Evolutionary conservation across 2,329 filamentous ascomycete genomes (phyloP), one percentile per base, ranked within the genome.

Genomic region (Scedosporium dehoogii): DNA sequence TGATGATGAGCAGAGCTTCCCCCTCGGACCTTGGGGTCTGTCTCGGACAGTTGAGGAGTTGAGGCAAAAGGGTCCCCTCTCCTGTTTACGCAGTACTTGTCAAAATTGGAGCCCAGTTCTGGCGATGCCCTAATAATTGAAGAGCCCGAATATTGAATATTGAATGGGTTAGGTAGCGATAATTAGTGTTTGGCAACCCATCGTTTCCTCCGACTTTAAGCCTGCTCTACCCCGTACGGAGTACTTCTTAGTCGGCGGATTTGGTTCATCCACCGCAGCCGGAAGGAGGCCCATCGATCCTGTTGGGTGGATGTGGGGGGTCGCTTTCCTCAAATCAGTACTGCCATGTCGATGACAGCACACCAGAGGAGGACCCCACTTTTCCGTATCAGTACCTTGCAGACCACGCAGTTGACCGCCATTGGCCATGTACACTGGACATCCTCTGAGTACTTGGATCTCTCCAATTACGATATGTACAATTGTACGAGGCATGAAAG

Each of bases 341-440:
- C 56, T 41, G 16, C 59, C 59, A 44, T 60, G 6, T 51, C 23
- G 38, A 60, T 60, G 59, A 60, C 59, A 60, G 59, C 59, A 60
- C 59, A 60, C 41, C 55, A 16, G 3, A 12, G 29, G 6, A 14
- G 6, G 38, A 44, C 58, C 58, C 58, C 58, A 59, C 58, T 59
- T 60, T 29, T 51, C 44, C 44, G 44, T 33, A 42, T 44, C 44
- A 60, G 42, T 60, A 60, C 59, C 42, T 60, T 16, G 44, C 23
- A 16, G 23, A 33, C 44, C 44, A 53, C 44, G 59, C 42, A 33
- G 59, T 25, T 16, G 18, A 10, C 44, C 44, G 44, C 59, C 12
- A 51, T 51, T 51, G 44, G 44, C 25, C 21, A 29, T 14, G 51
- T 55, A 55, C 18, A 55, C 51, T 38, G 6, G 10, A 55, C 23